phyloP scores from a whole-genome alignment of 1,284 basidiomycete genomes.

The Malassezia slooffiae region DNA sequence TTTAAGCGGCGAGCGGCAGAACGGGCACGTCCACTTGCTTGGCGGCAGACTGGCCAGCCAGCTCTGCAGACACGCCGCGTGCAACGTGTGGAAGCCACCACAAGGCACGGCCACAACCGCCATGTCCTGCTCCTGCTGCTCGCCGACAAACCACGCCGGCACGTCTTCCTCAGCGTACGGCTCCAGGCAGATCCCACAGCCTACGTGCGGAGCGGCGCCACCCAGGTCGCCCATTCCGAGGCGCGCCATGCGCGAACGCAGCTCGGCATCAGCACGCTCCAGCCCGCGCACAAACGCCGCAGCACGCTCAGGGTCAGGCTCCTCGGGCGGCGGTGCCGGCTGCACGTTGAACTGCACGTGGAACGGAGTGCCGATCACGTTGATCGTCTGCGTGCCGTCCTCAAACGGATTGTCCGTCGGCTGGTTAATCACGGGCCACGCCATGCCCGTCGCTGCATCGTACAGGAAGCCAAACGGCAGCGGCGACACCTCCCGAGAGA shows the following conservation, averaged over 20 bases:
- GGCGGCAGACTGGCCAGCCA: conserved; percentile 36
- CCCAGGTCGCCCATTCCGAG: conserved; percentile 35
- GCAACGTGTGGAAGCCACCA: conserved; percentile 35
- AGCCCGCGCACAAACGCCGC: conserved; percentile 26
- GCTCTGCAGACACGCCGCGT: conserved; percentile 28
- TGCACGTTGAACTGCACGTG: conserved; percentile 27
- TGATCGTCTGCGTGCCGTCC: not conserved
- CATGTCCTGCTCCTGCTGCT: conserved; percentile 24
- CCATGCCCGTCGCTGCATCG: conserved; percentile 22
- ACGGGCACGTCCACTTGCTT: conserved; percentile 40
- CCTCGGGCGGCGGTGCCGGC: conserved; percentile 18
- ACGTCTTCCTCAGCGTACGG: conserved; percentile 32
- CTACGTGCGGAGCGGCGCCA: conserved; percentile 8
- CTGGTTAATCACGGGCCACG: conserved; percentile 29
- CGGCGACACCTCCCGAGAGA: conserved; percentile 30
- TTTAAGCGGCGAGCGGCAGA: conserved; percentile 31
- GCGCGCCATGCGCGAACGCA: conserved; percentile 36
- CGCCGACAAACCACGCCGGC: conserved; percentile 34
- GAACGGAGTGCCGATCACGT: conserved; percentile 26
- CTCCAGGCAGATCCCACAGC: conserved; percentile 40
- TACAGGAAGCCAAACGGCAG: conserved; percentile 38
- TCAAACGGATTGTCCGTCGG: not conserved
- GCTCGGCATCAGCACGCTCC: conserved; percentile 38
- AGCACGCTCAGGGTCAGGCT: conserved; percentile 23
- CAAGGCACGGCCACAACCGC: conserved; percentile 40